These are phyloP conservation scores for Berberis vulgaris DNA, from an alignment of 164 flowering plant genomes.

Conservation along the genomic window DNA sequence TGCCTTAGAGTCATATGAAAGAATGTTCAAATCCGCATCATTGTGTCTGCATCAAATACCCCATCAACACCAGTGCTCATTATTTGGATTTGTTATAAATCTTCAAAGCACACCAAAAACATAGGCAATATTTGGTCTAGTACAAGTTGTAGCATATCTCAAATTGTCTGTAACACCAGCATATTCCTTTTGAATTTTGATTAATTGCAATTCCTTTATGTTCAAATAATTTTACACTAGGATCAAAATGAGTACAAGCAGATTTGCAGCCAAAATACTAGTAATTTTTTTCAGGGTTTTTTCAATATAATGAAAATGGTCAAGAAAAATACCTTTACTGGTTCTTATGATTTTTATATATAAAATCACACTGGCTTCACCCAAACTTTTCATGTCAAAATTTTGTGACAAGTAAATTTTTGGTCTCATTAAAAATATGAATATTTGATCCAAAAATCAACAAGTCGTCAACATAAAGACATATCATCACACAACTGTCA, in stretches of 20 bases:
- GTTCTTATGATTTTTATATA: too few relatives aligned
- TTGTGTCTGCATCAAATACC: not conserved
- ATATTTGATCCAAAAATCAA: not conserved
- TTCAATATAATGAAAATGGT: too few relatives aligned
- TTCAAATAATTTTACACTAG: not conserved
- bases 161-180: not conserved
- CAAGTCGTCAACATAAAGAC: constrained; percentile 2
- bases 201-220: not conserved
- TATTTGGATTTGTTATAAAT: not conserved
- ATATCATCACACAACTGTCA: not conserved
- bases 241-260: not conserved
- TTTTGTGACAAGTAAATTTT: not conserved
- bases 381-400: constrained; percentile 1
- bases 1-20: constrained; percentile 5
- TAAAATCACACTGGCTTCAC: not conserved
- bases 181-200: not conserved
- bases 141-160: not conserved
- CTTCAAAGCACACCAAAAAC: not conserved
- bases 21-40: constrained; percentile 5
- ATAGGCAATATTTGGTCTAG: not conserved
- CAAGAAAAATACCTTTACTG: too few relatives aligned
- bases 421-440: not conserved
- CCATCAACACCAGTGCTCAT: not conserved
- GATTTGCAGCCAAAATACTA: not conserved
- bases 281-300: not conserved